Conservation (phyloP, 2,329 filamentous ascomycete species). For the Lecanoromycetidae sp. region DNA sequence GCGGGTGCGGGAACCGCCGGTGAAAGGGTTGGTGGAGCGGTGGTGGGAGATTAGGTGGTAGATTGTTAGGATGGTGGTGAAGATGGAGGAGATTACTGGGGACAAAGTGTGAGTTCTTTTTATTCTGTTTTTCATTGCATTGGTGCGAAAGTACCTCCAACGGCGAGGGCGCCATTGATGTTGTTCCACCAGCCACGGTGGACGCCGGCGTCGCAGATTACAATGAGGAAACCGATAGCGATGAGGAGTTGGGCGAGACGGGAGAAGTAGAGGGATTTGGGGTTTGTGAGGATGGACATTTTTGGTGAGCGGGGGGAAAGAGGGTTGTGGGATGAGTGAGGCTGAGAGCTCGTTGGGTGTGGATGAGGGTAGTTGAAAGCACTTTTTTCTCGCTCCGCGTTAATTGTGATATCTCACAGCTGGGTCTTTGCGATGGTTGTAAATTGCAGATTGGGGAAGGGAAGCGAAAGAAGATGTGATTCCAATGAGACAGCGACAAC, state of each 20-base stretch:
- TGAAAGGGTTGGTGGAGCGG: conserved; percentile 12
- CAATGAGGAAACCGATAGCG: conserved; percentile 14
- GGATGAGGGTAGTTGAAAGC: too few species aligned
- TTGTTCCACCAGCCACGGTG: conserved; percentile 17
- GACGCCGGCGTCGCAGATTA: conserved; percentile 15
- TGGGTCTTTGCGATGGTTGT: too few species aligned
- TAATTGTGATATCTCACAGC: too few species aligned
- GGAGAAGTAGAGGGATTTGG: conserved; percentile 12
- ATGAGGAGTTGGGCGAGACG: conserved; percentile 16
- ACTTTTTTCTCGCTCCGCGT: too few species aligned
- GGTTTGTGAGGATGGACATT: conserved; percentile 5
- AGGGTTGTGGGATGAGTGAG: not conserved
- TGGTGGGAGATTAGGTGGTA: conserved; percentile 11
- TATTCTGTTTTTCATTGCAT: not conserved
- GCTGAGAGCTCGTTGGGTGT: too few species aligned
- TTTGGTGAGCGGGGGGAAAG: not conserved
- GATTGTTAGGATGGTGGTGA: conserved; percentile 11
- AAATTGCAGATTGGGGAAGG: too few species aligned
- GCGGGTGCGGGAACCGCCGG: conserved; percentile 3
- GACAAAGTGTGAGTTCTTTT: not conserved
- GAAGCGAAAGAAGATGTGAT: too few species aligned
- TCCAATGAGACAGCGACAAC: too few species aligned
- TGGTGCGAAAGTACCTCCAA: conserved; percentile 11
- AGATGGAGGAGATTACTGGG: conserved; percentile 15
- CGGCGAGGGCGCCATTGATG: conserved; percentile 16